Base-by-base conservation (phyloP, 352 stramenopile genomes). In the Phytophthora sansomeana region DNA sequence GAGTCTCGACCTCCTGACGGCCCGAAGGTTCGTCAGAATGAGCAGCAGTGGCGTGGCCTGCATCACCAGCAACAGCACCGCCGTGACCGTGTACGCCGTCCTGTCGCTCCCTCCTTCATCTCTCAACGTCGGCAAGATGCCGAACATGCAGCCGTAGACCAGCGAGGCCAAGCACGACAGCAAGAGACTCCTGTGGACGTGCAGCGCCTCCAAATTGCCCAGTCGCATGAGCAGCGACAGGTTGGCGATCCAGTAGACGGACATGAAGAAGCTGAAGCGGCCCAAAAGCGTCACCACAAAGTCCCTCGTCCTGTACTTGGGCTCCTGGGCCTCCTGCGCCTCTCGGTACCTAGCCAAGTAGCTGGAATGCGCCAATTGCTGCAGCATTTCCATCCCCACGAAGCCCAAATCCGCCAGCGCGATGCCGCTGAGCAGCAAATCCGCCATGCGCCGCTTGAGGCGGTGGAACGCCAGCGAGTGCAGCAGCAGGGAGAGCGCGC, bases 221-320 rank as follows among this genome's bases (percentile, higher is more conserved):
- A 88, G 56, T 41, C 83, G 78, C 75, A 92, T 81, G 61, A 90
- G 75, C 69, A 90, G 60, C 72, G 83, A 92, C 29, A 92, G 72
- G 49, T 78, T 90, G 35, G 78, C 58, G 63, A 90, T 76, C 83
- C 83, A 92, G 51, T 83, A 92, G 30, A 92, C 58, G 39, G 83
- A 92, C 78, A 88, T 90, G 75, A 90, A 90, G 67, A 92, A 87
- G 52, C 73, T 67, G 56, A 83, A 85, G 52, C 83, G 83, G 16
- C 72, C 68, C n/a, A 89, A 54, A 33, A 83, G 57, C 29, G 75
- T 76, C 28, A 87, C 35, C 17, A 77, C 33, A 38, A 79, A 69
- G 38, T 70, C 44, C 16, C 21, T n/a, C 9, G 67, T 57, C 4
- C 39, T 35, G 35, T 68, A 63, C 36, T 21, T 24, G 7, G 6